A percentile compares a stretch with the other conserved stretches of the same genome.
These are phyloP conservation scores for Wallacemonas sp. DNA, from an alignment of 208 protist genomes.

Conservation along the genomic window DNA sequence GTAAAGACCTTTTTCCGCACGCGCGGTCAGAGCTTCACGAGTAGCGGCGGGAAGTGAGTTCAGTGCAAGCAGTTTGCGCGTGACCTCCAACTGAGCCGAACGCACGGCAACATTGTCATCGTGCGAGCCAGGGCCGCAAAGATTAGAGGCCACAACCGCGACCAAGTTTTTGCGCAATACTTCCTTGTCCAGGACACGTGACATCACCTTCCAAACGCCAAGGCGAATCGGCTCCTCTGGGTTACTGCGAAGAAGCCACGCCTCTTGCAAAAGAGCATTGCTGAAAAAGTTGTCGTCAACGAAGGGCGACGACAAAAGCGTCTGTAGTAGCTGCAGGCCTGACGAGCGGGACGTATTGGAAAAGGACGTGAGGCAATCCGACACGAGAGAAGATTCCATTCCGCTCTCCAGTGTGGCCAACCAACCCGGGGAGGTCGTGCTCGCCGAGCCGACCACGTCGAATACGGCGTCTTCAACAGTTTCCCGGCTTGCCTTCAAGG, in stretches of 20 bases:
- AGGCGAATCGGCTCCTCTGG: slow-evolving; percentile 52
- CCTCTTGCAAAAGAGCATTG: slow-evolving; percentile 35
- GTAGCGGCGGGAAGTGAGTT: slow-evolving; percentile 1
- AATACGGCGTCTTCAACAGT: slow-evolving; percentile 42
- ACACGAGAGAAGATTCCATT: slow-evolving; percentile 16
- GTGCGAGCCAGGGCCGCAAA: slow-evolving; percentile 31
- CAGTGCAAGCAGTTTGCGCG: slow-evolving; percentile 24
- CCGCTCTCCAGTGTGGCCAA: slow-evolving; percentile 1
- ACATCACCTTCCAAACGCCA: slow-evolving; percentile 46
- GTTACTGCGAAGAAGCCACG: slow-evolving; percentile 47
- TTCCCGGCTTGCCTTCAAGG: slow-evolving; percentile 13
- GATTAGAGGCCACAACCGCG: slow-evolving; percentile 51
- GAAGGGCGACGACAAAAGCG: slow-evolving; percentile 41
- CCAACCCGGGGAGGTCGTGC: slow-evolving; percentile 58
- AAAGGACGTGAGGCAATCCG: slow-evolving; percentile 35
- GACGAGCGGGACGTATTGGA: slow-evolving; percentile 20
- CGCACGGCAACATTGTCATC: slow-evolving; percentile 54
- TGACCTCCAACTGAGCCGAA: slow-evolving; percentile 46
- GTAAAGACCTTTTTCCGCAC: slow-evolving; percentile 56
- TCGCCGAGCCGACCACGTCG: slow-evolving; percentile 46
- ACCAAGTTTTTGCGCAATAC: slow-evolving; percentile 22
- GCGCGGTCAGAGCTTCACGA: slow-evolving; percentile 6
- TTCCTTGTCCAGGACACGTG: slow-evolving; percentile 17
- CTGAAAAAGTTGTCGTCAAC: slow-evolving; percentile 44
- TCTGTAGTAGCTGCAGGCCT: slow-evolving; percentile 39